Evolutionary conservation across 352 stramenopile species (phyloP).

Genomic region (Pythium insidiosum): DNA sequence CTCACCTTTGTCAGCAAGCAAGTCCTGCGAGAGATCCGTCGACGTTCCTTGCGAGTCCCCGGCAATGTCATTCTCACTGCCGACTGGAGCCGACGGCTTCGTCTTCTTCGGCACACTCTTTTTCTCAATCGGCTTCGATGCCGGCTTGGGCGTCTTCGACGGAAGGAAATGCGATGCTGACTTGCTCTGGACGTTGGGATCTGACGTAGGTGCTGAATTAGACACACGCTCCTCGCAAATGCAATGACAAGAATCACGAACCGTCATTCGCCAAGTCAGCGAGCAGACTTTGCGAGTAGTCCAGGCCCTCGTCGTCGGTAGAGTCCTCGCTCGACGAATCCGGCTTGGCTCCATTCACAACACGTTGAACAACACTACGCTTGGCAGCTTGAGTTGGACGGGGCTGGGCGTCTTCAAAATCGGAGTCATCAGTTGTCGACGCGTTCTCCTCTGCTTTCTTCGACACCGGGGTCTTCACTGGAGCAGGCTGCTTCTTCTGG

Average conservation of each 20-base stretch:
- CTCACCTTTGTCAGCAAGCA: constrained; percentile 46
- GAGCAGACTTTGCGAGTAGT: constrained; percentile 73
- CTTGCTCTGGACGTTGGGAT: no score
- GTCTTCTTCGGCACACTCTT: constrained; percentile 21
- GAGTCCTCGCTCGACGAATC: constrained; percentile 22
- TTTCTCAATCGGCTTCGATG: constrained; percentile 10
- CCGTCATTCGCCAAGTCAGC: constrained; percentile 60
- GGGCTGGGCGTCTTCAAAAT: constrained; percentile 21
- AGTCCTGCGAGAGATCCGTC: constrained; percentile 27
- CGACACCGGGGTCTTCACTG: constrained; percentile 13
- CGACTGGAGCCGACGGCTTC: constrained; percentile 15
- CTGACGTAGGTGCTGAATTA: background rate
- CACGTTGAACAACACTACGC: background rate
- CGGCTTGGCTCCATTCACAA: constrained; percentile 10
- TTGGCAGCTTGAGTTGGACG: constrained; percentile 4
- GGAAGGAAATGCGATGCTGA: background rate
- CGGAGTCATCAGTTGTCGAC: constrained; percentile 26
- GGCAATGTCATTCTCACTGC: constrained; percentile 14
- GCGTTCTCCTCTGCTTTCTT: no score
- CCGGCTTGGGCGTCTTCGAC: constrained; percentile 1
- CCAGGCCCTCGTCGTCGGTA: constrained; percentile 53
- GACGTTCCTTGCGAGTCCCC: constrained; percentile 32
- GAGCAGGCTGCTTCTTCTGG: no score
- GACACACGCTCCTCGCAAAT: background rate
- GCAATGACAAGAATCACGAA: constrained; percentile 24